Percentiles rank a stretch among this genome's conserved stretches.
These are phyloP conservation scores for Phytophthora hybrid DNA, from an alignment of 352 stramenopile genomes.

Conservation along the genomic window DNA sequence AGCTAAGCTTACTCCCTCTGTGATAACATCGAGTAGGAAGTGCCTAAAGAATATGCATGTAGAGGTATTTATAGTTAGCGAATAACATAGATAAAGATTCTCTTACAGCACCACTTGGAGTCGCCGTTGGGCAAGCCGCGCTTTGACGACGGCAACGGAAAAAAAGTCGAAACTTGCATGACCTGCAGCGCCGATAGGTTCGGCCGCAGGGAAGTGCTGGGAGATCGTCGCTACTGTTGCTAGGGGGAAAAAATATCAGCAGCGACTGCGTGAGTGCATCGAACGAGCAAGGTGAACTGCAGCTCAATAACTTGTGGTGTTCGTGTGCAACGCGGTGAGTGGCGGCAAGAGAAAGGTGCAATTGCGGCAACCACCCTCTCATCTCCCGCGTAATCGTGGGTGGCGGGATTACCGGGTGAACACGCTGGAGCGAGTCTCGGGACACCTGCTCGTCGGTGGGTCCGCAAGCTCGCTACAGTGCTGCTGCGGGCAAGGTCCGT, in stretches of 20 bases:
- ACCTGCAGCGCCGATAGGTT: background rate
- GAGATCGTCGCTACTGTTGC: background rate
- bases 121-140: background rate
- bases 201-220: background rate
- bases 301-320: too few species aligned
- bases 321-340: constrained; percentile 9
- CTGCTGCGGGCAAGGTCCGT: too few species aligned
- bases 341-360: constrained; percentile 25
- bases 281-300: too few species aligned
- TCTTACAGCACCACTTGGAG: background rate
- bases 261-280: too few species aligned
- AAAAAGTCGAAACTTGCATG: background rate
- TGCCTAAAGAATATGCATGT: too few species aligned
- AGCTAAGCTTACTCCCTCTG: background rate
- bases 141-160: background rate
- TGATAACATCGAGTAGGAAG: too few species aligned
- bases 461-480: too few species aligned
- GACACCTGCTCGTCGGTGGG: too few species aligned
- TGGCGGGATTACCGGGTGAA: constrained; percentile 21
- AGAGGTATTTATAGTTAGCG: too few species aligned
- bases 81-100: too few species aligned
- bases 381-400: constrained; percentile 12
- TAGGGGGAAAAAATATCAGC: too few species aligned
- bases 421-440: too few species aligned
- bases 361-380: constrained; percentile 11